Evolutionary conservation across 768 basidiomycete species (phyloP).

Genomic region (Harrya chromipes): DNA sequence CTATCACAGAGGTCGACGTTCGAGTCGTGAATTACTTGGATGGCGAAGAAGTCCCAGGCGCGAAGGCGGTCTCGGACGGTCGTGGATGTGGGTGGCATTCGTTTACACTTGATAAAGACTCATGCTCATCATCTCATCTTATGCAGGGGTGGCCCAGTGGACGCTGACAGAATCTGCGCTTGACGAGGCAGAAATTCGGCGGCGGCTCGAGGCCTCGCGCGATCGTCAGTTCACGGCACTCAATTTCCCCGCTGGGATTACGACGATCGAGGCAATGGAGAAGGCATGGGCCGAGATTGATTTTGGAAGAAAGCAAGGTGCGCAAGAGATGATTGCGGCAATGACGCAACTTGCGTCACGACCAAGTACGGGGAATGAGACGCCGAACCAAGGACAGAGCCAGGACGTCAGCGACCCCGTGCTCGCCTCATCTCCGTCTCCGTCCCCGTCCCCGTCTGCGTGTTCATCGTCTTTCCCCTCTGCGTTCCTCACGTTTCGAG

Average conservation of each 20-base stretch:
- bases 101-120: too few species aligned
- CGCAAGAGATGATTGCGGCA: constrained; percentile 2
- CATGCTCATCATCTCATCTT: too few species aligned
- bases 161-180: constrained; percentile 42
- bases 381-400: too few species aligned
- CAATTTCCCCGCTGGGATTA: constrained; percentile 49
- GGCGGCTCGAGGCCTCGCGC: constrained; percentile 31
- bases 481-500: constrained; percentile 30
- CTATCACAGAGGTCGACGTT: constrained; percentile 61
- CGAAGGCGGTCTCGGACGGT: constrained; percentile 30
- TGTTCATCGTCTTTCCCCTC: constrained; percentile 14
- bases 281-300: constrained; percentile 30
- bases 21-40: constrained; percentile 44
- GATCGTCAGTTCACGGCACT: constrained; percentile 46
- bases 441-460: neutral
- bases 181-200: constrained; percentile 35
- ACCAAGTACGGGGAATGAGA: neutral
- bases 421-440: too few species aligned
- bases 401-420: too few species aligned
- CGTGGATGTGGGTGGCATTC: constrained; percentile 15
- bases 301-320: constrained; percentile 19
- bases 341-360: neutral
- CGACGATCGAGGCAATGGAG: constrained; percentile 26
- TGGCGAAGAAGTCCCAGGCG: constrained; percentile 35
- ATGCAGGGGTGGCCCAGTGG: constrained; percentile 63